Evolutionary conservation across 345 rosid species (phyloP).

Genomic region (Citrus medica): DNA sequence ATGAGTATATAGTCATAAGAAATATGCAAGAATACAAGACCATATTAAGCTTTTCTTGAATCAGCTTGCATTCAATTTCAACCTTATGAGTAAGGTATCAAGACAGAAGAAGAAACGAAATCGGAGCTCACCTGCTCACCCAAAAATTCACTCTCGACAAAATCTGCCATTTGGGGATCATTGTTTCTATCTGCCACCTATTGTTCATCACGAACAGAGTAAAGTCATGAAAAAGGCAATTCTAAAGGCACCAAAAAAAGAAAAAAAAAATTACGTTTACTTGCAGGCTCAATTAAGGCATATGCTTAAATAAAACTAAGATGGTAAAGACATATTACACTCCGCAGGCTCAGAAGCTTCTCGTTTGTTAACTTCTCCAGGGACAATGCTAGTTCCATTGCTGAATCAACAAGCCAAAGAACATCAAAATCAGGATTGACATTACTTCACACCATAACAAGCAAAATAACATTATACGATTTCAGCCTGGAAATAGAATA

Average conservation of each 20-base stretch:
- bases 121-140: conserved; percentile 45
- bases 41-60: background rate
- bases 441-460: background rate
- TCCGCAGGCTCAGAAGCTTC: conserved; percentile 48
- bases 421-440: background rate
- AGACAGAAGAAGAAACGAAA: background rate
- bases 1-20: background rate
- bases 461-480: background rate
- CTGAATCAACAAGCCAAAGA: conserved; percentile 25
- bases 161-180: conserved; percentile 49
- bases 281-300: background rate
- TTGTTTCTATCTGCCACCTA: conserved; percentile 48
- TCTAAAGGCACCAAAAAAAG: background rate
- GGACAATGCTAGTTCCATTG: conserved; percentile 63
- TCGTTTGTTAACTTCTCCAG: conserved; percentile 61
- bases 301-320: background rate
- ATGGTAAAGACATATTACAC: conserved; percentile 27
- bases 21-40: background rate
- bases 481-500: background rate
- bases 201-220: background rate
- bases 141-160: conserved; percentile 42
- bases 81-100: background rate
- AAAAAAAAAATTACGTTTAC: background rate
- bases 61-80: background rate
- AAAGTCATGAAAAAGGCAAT: background rate